Percentiles rank a stretch among this genome's conserved stretches.
Evolutionary conservation across 1,139 yeast species (phyloP).

Genomic region (Zygoascus meyerae): DNA sequence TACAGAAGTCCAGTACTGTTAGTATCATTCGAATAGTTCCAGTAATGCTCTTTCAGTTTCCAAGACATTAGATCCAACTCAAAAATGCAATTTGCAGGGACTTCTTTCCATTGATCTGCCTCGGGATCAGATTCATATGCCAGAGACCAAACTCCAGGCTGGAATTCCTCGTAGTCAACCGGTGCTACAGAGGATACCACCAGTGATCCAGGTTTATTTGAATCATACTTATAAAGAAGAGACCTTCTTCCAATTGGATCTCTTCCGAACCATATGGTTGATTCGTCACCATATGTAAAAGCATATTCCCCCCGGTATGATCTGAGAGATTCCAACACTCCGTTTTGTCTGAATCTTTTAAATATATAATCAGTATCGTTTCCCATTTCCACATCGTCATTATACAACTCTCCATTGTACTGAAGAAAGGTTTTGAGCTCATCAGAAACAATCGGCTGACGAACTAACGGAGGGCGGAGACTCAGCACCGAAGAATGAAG

Average conservation of each 20-base stretch:
- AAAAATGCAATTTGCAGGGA: slow-evolving; percentile 29
- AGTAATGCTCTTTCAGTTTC: slow-evolving; percentile 9
- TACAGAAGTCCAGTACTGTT: slow-evolving; percentile 2
- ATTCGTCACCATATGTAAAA: slow-evolving; percentile 40
- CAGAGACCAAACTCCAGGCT: not conserved
- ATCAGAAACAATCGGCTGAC: slow-evolving; percentile 51
- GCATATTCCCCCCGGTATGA: slow-evolving; percentile 79
- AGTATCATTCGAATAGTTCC: slow-evolving; percentile 11
- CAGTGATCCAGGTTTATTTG: not conserved
- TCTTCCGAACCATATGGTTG: slow-evolving; percentile 66
- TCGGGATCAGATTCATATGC: slow-evolving; percentile 14
- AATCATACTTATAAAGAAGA: slow-evolving; percentile 35
- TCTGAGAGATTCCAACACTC: slow-evolving; percentile 33
- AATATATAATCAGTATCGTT: slow-evolving; percentile 50
- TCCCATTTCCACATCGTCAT: slow-evolving; percentile 41
- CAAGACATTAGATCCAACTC: slow-evolving; percentile 19
- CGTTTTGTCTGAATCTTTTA: slow-evolving; percentile 24
- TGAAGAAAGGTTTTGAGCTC: slow-evolving; percentile 44
- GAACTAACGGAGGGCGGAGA: slow-evolving; percentile 66
- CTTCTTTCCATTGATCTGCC: slow-evolving; percentile 23
- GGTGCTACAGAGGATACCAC: slow-evolving; percentile 16
- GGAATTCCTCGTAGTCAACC: not conserved
- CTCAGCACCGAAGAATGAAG: slow-evolving; percentile 63
- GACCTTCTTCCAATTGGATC: slow-evolving; percentile 81
- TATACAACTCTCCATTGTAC: slow-evolving; percentile 87